Evolutionary conservation across 805 yeast species (phyloP), one percentile per base, ranked within the genome.

Genomic region (Pichia eremophila): DNA sequence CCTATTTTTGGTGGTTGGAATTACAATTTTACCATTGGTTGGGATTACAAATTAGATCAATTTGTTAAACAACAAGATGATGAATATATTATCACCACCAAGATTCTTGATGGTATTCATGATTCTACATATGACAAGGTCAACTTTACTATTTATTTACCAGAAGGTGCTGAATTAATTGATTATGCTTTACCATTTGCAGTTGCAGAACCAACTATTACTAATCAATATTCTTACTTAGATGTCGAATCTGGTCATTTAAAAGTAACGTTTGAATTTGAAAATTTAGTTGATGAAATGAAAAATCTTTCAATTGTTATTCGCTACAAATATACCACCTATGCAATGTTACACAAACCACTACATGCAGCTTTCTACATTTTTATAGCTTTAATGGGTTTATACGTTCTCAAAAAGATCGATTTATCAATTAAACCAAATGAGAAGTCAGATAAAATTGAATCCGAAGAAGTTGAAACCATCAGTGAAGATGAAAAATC

Each of bases 1-100:
- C 99, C 99, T n/a, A 63, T 93, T 8, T 85, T 87, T 66, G 99
- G 99, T 43, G 95, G 90, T 40, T 93, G 99, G 99, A 75, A 81
- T 58, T 91, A 88, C 67, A 88, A 91, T 67, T 93, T 87, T 72
- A 93, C 98, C 22, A 66, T 91, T 56, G 98, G 98, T n/a, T 93
- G 96, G 96, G 78, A 82, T 44, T 76, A 79, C 53, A 68, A 72
- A 19, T 66, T 90, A 39, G 58, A 68, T 15, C 67, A 77, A 41
- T 81, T 74, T 54, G 70, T 85, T 45, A 79, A 67, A 55, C 57
- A 63, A 39, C 68, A 69, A 11, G 67, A 66, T 17, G 80, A 77
- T 49, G 64, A 70, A 14, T 86, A 78, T 60, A 60, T 84, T 12
- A 67, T 85, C 32, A 74, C 71, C 45, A 77, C 90, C 31, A 95